Percentiles rank a stretch among this genome's conserved stretches.
Evolutionary conservation across 2,329 filamentous ascomycete genomes (phyloP).

Genomic region (Sarocladium strictum): DNA sequence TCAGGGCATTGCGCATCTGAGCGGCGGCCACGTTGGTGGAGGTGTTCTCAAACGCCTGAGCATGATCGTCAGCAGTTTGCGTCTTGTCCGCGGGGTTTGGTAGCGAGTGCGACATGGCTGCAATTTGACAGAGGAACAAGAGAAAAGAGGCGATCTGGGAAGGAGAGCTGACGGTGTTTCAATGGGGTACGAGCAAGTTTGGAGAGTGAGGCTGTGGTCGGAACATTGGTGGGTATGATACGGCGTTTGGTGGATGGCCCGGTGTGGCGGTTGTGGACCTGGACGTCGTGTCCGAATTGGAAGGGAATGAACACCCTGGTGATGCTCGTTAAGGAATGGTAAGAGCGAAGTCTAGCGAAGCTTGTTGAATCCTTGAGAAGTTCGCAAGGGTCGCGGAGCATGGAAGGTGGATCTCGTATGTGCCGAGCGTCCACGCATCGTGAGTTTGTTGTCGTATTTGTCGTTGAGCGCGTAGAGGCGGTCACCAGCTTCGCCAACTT

Average conservation of each 20-base stretch:
- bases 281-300: background rate
- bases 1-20: conserved; percentile 98
- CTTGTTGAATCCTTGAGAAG: too few species aligned
- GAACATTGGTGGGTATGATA: background rate
- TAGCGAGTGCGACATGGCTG: background rate
- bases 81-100: background rate
- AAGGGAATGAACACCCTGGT: background rate
- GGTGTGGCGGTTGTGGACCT: conserved; percentile 6
- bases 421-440: background rate
- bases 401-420: background rate
- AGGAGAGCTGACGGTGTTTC: background rate
- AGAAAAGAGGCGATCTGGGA: background rate
- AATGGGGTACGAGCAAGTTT: background rate
- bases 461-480: background rate
- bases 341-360: background rate
- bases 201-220: background rate
- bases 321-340: background rate
- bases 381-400: background rate
- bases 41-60: conserved; percentile 96
- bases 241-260: background rate
- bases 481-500: background rate
- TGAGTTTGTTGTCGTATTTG: background rate
- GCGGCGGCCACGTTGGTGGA: conserved; percentile 96
- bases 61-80: conserved; percentile 19
- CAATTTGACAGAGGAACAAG: background rate